Evolutionary conservation across 1,284 basidiomycete species (phyloP), one percentile per base, ranked within the genome.

Genomic region (Marasmius fiardii): DNA sequence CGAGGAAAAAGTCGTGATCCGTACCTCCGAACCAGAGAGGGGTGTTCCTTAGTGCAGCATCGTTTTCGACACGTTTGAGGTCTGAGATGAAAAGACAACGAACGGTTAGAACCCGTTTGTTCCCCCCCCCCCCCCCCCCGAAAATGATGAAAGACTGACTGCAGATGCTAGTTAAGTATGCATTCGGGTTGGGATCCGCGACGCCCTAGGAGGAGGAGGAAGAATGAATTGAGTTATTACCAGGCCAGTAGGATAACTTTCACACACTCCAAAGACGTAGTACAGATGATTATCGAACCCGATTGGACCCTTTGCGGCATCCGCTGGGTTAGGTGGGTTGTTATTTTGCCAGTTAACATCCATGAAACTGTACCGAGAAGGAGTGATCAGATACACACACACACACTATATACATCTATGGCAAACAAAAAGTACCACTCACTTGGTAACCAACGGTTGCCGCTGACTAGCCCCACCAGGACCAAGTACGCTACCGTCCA

Each of bases 281-380:
- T 90, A 91, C n/a, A 92, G 66, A 68, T 92, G 89, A 55, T 89
- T 86, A 63, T 92, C 89, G 60, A 90, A 92, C n/a, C 70, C 74
- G 60, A 87, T 84, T 16, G 87, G 84, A 0, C 90, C 90, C 34
- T 79, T 77, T 1, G 78, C 77, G 24, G 84, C 87, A 53, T 82
- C 73, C 1, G 83, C 82, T 10, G 89, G 89, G 64, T 92, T 91
- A 1, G 86, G 20, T 14, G 83, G 85, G 65, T 81, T 75, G 62
- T 83, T 77, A 62, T 74, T 69, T 65, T 92, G 90, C 89, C 89
- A 92, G 60, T 79, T 82, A 51, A 86, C 64, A 62, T 92, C 88
- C 87, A 90, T 90, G 67, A 90, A 88, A 59, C 88, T 91, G 47
- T 47, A 24, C 10, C 4, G 16, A 24, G 20, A 18, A 49, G 3